These are phyloP conservation scores for Lagenaria siceraria DNA, from an alignment of 306 rosid species.

Conservation along the genomic window DNA sequence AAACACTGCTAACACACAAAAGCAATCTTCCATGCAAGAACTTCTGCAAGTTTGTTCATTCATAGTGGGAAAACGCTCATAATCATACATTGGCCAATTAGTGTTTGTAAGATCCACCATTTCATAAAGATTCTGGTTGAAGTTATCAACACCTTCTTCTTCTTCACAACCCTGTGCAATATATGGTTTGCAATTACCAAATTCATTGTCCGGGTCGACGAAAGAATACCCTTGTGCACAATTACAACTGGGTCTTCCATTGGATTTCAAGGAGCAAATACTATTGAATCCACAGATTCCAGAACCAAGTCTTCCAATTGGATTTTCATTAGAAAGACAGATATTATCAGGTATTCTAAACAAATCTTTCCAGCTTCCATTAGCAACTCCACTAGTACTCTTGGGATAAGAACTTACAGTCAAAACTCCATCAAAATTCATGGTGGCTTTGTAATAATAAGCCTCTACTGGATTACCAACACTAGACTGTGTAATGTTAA, in stretches of 20 bases:
- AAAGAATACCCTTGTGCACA: background rate
- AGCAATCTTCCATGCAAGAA: slow-evolving; percentile 1
- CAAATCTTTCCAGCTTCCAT: background rate
- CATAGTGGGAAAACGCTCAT: background rate
- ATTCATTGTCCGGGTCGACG: background rate
- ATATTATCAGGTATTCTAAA: background rate
- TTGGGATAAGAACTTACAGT: background rate
- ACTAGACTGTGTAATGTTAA: background rate
- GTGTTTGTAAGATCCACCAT: background rate
- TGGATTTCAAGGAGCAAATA: background rate
- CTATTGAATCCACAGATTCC: slow-evolving; percentile 1
- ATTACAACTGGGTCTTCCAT: slow-evolving; percentile 5
- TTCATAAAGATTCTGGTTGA: background rate
- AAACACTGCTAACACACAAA: background rate
- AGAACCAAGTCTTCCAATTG: background rate
- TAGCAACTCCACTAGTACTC: background rate
- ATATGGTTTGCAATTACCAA: background rate
- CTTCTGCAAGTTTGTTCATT: background rate
- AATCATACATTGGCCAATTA: slow-evolving; percentile 5
- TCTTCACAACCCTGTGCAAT: background rate
- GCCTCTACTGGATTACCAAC: background rate
- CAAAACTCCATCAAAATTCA: slow-evolving; percentile 7
- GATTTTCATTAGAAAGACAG: background rate
- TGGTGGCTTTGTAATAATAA: background rate
- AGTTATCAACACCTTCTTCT: background rate